Conservation (phyloP, 164 flowering plant species). For the Berberis thunbergii region DNA sequence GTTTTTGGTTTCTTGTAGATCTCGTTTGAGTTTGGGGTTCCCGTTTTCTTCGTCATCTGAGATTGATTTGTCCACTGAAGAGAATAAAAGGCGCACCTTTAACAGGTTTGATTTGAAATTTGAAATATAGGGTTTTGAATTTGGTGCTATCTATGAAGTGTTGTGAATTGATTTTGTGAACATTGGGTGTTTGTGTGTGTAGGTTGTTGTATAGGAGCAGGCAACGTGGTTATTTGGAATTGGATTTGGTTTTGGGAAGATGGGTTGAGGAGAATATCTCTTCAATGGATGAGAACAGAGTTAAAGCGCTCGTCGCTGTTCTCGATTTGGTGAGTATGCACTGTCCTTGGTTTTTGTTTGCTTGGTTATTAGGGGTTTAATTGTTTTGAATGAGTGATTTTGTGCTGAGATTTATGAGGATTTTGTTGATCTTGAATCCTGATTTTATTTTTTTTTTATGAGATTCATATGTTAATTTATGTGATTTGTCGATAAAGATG, state of each 20-base stretch:
- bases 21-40: conserved; percentile 14
- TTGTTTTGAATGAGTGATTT: too few species aligned
- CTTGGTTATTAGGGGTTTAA: too few species aligned
- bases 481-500: too few species aligned
- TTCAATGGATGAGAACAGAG: conserved; percentile 59
- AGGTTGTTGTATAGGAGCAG: conserved; percentile 83
- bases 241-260: conserved; percentile 82
- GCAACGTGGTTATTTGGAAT: conserved; percentile 76
- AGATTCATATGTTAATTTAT: too few species aligned
- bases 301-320: conserved; percentile 61
- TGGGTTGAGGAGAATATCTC: conserved; percentile 78
- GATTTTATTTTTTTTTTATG: too few species aligned
- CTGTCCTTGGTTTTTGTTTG: too few species aligned
- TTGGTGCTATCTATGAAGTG: neutral
- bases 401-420: too few species aligned
- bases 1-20: conserved; percentile 3
- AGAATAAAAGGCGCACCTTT: conserved; percentile 52
- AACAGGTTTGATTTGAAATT: conserved; percentile 41
- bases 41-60: conserved; percentile 22
- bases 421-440: too few species aligned
- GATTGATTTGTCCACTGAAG: conserved; percentile 64
- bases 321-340: conserved; percentile 60
- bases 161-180: neutral
- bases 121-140: neutral
- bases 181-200: neutral